Base-by-base conservation (phyloP, 345 rosid species). In the Jatropha curcas region DNA sequence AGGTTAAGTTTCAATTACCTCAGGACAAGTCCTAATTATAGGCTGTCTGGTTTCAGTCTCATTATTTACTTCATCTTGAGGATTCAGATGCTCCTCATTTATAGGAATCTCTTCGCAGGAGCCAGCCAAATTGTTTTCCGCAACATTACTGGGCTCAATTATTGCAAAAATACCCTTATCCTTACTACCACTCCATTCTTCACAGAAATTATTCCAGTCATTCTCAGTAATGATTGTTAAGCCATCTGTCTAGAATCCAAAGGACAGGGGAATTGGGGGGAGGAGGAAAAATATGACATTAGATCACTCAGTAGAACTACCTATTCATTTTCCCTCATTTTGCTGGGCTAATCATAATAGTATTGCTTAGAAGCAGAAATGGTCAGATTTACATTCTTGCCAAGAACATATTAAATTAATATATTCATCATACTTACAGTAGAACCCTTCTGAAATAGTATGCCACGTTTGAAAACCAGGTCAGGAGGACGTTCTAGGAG, bases 201-300 rank as follows among this genome's bases (percentile, higher is more conserved):
- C 90, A 81, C 99, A 95, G 83, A 95, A 95, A 81, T 80, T 77
- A 79, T 80, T 86, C 98, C 99, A 95, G 79, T 95, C 99, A 80
- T 76, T 77, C 85, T 90, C 92, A 65, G 96, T 79, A 75, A 95
- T 83, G 63, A 95, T 84, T 70, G 94, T 81, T 81, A 95, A 83
- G 82, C 87, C 88, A 80, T 95, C 99, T 76, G 93, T 89, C 99
- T 95, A 87, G 75, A 82, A 79, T 74, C 71, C 82, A 75, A 78
- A 77, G 62, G 64, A 50, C 60, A 56, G 63, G 71, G 25, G n/a
- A n/a, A n/a, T n/a, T n/a, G 45, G 41, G 30, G 17, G 71, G 68
- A 51, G n/a, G 45, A 53, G 20, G 69, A 22, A 33, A 60, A 80
- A 45, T n/a, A 68, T 20, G 39, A 60, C 48, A 67, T 78, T 70